Base-by-base conservation (phyloP, 306 rosid genomes). In the Coriaria nepalensis region DNA sequence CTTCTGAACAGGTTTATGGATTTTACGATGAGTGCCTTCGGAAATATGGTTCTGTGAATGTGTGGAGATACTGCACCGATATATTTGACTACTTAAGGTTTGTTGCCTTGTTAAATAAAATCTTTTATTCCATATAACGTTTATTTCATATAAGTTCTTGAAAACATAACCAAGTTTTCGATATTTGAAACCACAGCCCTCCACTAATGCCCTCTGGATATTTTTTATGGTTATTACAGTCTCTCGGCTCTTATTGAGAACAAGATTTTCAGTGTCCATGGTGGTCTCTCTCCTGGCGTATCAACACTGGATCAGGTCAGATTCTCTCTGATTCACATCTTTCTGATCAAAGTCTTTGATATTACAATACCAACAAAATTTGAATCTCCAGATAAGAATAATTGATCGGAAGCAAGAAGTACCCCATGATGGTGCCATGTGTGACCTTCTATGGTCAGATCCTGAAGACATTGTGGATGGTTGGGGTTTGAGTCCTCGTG, bases 361-460 rank as follows among this genome's bases (percentile, higher is more conserved):
- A 13, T 14, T 58, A 20, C 14, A 8, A 36, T 40, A 45, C 52
- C 55, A 40, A 61, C 56, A 15, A 45, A 43, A 51, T 51, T 39
- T 55, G n/a, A 37, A 63, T 45, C 59, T 45, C 34, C 79, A 92
- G 98, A 92, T 85, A 56, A 73, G 96, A 47, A 86, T 72, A 53
- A 92, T 92, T 64, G 98, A 92, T 62, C 82, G 96, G 63, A 92
- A 92, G 72, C 98, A 92, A 77, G 98, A 92, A 75, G 98, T 92
- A 63, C 98, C 98, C 45, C 98, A 92, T 57, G 98, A 92, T 47
- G 98, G 98, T 56, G 96, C 85, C 50, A 86, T 92, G 98, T 92
- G 98, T 69, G 98, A 92, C 73, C 93, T 92, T 42, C 72, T 92
- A 8, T 92, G 98, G 98, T 92, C 98, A 10, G 98, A 92, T 68